Evolutionary conservation across 192 early-diverging fungal genomes (phyloP).

Genomic region (Cladochytrium replicatum): DNA sequence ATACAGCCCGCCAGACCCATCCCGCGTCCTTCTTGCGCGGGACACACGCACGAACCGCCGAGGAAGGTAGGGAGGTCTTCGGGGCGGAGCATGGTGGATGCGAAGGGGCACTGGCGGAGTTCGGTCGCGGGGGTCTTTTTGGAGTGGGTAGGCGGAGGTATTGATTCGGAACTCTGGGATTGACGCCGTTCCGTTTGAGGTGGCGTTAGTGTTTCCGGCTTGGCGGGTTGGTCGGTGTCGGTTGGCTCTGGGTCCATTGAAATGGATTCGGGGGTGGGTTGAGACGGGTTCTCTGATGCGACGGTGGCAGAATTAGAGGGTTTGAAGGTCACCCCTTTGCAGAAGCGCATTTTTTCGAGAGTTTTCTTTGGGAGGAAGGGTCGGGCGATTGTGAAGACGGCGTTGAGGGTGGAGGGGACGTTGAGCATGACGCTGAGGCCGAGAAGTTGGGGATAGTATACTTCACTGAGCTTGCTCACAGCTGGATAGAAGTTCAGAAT

Average conservation of each 20-base stretch:
- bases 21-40: neutral
- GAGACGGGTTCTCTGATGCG: no score
- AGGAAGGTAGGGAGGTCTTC: neutral
- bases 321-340: neutral
- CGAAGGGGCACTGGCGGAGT: neutral
- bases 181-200: no score
- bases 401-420: neutral
- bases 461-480: neutral
- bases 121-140: neutral
- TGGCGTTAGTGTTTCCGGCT: no score
- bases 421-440: neutral
- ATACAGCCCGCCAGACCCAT: neutral
- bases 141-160: no score
- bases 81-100: neutral
- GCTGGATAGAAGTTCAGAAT: no score
- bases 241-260: no score
- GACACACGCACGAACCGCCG: neutral
- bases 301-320: no score
- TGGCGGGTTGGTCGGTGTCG: no score
- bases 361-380: neutral
- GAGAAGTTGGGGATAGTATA: neutral
- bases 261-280: no score
- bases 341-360: neutral
- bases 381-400: neutral
- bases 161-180: no score